Evolutionary conservation across 1,139 yeast species (phyloP), one percentile per base, ranked within the genome.

Genomic region (Saccharomyces pastorianus): DNA sequence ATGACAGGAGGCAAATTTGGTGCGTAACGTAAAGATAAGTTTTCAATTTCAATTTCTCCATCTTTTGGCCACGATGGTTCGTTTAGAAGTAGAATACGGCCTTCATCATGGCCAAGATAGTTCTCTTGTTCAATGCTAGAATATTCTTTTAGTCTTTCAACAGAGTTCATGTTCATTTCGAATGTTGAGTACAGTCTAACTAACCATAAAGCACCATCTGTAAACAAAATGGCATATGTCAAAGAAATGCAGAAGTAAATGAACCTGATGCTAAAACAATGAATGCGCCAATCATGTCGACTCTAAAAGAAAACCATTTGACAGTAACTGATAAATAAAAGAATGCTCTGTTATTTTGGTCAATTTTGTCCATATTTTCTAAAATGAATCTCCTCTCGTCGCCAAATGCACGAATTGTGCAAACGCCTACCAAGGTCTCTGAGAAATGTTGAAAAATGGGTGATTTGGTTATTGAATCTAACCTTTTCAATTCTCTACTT

Each of bases 161-260:
- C 91, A 1, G 93, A 81, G 65, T 85, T 87, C 87, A 88, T 78
- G 62, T 83, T 83, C 67, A 85, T 87, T 66, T 88, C 95, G 27
- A 85, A 79, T 61, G 82, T 83, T 76, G 86, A 84, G 56, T 71
- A 69, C 11, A 80, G 76, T 6, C 51, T 72, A 51, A 82, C 68
- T 55, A 80, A 70, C 67, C 79, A 66, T 3, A 79, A 72, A 56
- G 82, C 71, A 54, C 74, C 71, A 38, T 78, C 76, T 2, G 82
- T 77, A 53, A 82, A 72, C 55, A 75, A 76, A 51, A 81, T 69
- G 23, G 80, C 78, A 66, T 82, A 83, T 0, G 89, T 79, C 51
- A 88, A 68, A 53, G 88, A 77, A 58, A 88, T 76, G 68, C 61
- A 87, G 65, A 1, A 84, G n/a, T 70, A 20, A 79, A 71, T 47